These are phyloP conservation scores for Zygosaccharomyces gambellarensis DNA, from an alignment of 805 yeast genomes.

Conservation along the genomic window DNA sequence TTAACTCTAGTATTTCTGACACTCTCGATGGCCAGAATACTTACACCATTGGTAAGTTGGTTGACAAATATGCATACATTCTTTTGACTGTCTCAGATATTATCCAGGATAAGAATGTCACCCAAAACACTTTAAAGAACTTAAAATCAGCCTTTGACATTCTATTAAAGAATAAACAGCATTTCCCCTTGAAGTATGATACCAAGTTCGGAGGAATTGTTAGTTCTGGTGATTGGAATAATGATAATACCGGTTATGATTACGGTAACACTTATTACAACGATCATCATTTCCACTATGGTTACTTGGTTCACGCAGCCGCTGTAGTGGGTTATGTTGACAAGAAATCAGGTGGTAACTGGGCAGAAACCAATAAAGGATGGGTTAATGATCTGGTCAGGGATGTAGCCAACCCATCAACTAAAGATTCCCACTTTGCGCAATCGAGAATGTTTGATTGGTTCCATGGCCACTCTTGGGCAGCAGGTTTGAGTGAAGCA, in stretches of 20 bases:
- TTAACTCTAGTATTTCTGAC: conserved; percentile 42
- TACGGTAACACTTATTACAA: conserved; percentile 75
- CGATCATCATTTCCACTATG: conserved; percentile 87
- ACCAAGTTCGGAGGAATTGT: conserved; percentile 53
- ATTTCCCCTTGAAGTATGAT: conserved; percentile 50
- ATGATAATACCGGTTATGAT: conserved; percentile 43
- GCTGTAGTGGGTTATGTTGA: conserved; percentile 72
- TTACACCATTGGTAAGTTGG: conserved; percentile 49
- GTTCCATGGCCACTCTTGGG: conserved; percentile 72
- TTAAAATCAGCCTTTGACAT: conserved; percentile 43
- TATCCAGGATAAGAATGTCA: conserved; percentile 39
- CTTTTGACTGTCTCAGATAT: conserved; percentile 48
- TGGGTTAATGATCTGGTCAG: conserved; percentile 61
- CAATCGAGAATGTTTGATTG: conserved; percentile 64
- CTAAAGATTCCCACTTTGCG: conserved; percentile 52
- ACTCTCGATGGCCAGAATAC: conserved; percentile 41
- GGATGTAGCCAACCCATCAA: conserved; percentile 62
- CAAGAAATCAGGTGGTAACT: conserved; percentile 36
- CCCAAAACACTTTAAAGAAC: conserved; percentile 34
- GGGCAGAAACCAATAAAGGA: conserved; percentile 42
- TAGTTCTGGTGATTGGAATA: conserved; percentile 40
- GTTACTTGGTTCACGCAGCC: conserved; percentile 78
- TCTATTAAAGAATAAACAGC: conserved; percentile 41
- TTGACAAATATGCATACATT: conserved; percentile 55
- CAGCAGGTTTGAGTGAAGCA: conserved; percentile 50